These are phyloP conservation scores for Neurospora tetrasperma DNA, from an alignment of 495 filamentous ascomycete species.

Conservation along the genomic window DNA sequence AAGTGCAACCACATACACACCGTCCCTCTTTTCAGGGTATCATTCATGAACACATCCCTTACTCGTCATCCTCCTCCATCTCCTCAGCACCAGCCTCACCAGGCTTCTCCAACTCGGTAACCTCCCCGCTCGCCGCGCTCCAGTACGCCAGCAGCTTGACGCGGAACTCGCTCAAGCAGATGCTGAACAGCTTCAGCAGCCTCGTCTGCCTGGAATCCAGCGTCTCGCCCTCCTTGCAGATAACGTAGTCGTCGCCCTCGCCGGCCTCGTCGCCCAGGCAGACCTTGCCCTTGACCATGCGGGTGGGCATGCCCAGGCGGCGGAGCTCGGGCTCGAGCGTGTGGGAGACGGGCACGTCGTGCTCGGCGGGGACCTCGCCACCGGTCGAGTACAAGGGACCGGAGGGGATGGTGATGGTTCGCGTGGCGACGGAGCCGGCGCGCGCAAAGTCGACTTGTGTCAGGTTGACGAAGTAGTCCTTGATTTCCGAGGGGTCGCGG, in stretches of 20 bases:
- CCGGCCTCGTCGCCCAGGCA: slow-evolving; percentile 56
- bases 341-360: slow-evolving; percentile 81
- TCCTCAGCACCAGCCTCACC: slow-evolving; percentile 32
- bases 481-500: slow-evolving; percentile 51
- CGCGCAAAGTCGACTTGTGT: slow-evolving; percentile 74
- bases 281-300: slow-evolving; percentile 79
- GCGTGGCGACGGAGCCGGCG: slow-evolving; percentile 64
- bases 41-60: neutral
- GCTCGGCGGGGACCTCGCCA: slow-evolving; percentile 60
- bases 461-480: slow-evolving; percentile 57
- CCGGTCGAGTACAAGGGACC: slow-evolving; percentile 69
- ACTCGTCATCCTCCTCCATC: slow-evolving; percentile 15
- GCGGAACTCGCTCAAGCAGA: slow-evolving; percentile 79
- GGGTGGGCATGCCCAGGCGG: slow-evolving; percentile 77
- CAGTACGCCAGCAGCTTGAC: slow-evolving; percentile 70
- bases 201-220: slow-evolving; percentile 84
- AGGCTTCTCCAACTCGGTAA: slow-evolving; percentile 48
- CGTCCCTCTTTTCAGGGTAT: no score
- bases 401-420: slow-evolving; percentile 65
- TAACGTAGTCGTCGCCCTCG: slow-evolving; percentile 46
- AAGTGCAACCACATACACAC: neutral
- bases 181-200: slow-evolving; percentile 86
- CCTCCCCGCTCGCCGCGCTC: slow-evolving; percentile 46
- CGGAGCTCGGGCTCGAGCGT: slow-evolving; percentile 79
- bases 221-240: slow-evolving; percentile 73